Evolutionary conservation across 371 early-diverging fungal genomes (phyloP).

Genomic region (Syncephalastrum monosporum): DNA sequence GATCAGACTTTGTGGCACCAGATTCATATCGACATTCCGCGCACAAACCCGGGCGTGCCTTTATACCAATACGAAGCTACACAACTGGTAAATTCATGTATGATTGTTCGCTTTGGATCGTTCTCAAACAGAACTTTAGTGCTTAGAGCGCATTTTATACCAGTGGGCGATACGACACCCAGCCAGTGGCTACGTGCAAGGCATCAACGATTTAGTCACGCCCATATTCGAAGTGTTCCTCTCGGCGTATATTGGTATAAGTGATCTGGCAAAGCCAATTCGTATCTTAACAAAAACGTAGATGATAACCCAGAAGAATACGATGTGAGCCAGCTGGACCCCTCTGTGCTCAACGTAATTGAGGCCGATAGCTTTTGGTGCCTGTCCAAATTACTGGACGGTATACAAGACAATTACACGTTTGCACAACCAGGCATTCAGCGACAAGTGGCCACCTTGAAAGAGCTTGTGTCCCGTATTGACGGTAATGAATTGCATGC

Average conservation of each 20-base stretch:
- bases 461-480: conserved; percentile 89
- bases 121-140: conserved; percentile 37
- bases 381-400: conserved; percentile 91
- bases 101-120: background rate
- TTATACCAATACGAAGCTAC: conserved; percentile 82
- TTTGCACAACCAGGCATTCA: conserved; percentile 96
- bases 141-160: conserved; percentile 89
- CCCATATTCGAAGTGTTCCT: conserved; percentile 95
- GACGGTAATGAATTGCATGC: conserved; percentile 59
- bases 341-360: conserved; percentile 63
- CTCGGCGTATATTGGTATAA: conserved; percentile 61
- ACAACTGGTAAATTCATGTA: conserved; percentile 61
- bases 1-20: conserved; percentile 92
- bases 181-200: conserved; percentile 98
- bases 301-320: conserved; percentile 72
- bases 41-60: conserved; percentile 83
- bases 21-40: conserved; percentile 93
- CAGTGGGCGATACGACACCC: conserved; percentile 98
- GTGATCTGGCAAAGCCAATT: background rate
- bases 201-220: conserved; percentile 97
- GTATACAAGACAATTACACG: conserved; percentile 98
- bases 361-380: conserved; percentile 98
- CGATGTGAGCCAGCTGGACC: conserved; percentile 58
- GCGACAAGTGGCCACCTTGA: conserved; percentile 81
- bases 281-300: conserved; percentile 2